Conservation (phyloP, 495 filamentous ascomycete genomes). For the Evansstolkia leycettana region DNA sequence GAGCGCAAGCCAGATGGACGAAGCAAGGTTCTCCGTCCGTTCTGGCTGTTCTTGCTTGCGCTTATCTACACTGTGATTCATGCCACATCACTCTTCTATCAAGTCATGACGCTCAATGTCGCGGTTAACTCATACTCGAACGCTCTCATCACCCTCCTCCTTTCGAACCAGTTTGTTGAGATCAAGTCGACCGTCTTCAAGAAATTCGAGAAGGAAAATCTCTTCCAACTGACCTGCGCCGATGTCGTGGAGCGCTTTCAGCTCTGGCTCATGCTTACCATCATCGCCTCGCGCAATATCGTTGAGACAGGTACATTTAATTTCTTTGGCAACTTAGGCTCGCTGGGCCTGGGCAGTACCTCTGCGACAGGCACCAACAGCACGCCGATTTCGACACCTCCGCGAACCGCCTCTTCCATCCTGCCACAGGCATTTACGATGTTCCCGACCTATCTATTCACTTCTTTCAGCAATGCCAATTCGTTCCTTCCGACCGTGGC, state of each 20-base stretch:
- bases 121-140: constrained; percentile 99
- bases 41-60: constrained; percentile 82
- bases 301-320: constrained; percentile 68
- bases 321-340: constrained; percentile 23
- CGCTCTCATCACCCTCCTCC: constrained; percentile 75
- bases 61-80: constrained; percentile 81
- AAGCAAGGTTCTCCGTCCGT: constrained; percentile 81
- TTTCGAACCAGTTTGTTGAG: constrained; percentile 96
- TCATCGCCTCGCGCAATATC: constrained; percentile 90
- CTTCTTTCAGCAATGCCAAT: constrained; percentile 31
- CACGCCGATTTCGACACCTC: constrained; percentile 33
- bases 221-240: constrained; percentile 92
- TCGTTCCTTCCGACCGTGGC: constrained; percentile 57
- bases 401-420: constrained; percentile 46
- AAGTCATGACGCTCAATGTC: constrained; percentile 94
- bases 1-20: constrained; percentile 78
- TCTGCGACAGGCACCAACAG: constrained; percentile 31
- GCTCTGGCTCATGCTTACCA: constrained; percentile 90
- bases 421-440: constrained; percentile 81
- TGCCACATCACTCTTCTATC: constrained; percentile 81
- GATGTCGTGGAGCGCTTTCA: constrained; percentile 97
- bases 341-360: constrained; percentile 17
- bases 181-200: constrained; percentile 98
- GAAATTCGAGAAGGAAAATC: constrained; percentile 92
- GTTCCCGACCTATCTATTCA: constrained; percentile 47